These are phyloP conservation scores for Trametes elegans DNA, from an alignment of 768 basidiomycete species.

Conservation along the genomic window DNA sequence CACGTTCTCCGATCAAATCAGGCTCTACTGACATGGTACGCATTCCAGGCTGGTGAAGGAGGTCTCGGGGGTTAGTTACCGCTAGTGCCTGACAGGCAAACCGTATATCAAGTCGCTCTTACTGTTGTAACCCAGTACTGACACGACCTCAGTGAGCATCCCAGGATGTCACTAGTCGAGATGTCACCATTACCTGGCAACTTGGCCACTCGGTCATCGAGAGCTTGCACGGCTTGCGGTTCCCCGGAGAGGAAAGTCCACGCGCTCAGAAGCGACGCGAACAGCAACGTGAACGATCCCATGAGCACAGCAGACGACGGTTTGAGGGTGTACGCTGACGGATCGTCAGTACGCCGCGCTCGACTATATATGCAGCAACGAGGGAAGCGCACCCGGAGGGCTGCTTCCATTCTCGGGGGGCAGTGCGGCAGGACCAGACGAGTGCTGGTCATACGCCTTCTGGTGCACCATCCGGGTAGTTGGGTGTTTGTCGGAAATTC, in stretches of 20 bases:
- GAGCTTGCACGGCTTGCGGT: constrained; percentile 1
- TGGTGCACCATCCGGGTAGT: no score
- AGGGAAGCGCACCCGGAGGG: background rate
- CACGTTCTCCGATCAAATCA: background rate
- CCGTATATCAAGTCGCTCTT: constrained; percentile 23
- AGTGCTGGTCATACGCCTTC: background rate
- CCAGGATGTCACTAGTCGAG: background rate
- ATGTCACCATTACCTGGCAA: constrained; percentile 33
- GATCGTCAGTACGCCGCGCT: background rate
- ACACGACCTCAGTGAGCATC: background rate
- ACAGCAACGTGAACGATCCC: constrained; percentile 5
- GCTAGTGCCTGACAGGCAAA: background rate
- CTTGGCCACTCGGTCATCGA: constrained; percentile 32
- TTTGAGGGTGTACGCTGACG: background rate
- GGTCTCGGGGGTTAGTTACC: constrained; percentile 2
- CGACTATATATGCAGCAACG: background rate
- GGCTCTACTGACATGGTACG: constrained; percentile 49
- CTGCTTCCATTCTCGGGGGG: background rate
- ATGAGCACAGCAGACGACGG: background rate
- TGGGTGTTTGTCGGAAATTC: no score
- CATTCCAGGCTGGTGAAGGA: constrained; percentile 57
- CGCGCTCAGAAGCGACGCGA: constrained; percentile 8
- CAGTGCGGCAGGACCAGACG: background rate
- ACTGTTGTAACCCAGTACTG: constrained; percentile 69
- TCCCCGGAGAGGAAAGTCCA: constrained; percentile 1